These are phyloP conservation scores for Pleurotus platypus DNA, from an alignment of 768 basidiomycete genomes.

Conservation along the genomic window DNA sequence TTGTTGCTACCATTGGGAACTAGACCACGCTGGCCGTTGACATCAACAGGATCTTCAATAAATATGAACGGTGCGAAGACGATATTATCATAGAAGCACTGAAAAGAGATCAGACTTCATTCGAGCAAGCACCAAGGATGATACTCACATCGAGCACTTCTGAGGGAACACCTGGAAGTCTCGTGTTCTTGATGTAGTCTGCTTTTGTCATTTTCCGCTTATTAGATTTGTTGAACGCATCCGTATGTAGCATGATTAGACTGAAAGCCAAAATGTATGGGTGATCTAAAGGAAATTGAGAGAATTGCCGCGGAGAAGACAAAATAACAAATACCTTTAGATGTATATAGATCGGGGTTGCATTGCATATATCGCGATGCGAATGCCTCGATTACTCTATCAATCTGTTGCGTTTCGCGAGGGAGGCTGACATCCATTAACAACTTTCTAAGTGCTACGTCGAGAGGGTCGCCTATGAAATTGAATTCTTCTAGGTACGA, in stretches of 20 bases:
- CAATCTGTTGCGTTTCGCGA: conserved; percentile 97
- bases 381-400: conserved; percentile 95
- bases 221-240: conserved; percentile 97
- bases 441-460: conserved; percentile 85
- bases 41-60: conserved; percentile 85
- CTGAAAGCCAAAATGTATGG: conserved; percentile 97
- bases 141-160: conserved; percentile 81
- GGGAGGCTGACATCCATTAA: conserved; percentile 92
- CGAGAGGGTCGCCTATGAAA: conserved; percentile 78
- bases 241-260: conserved; percentile 97
- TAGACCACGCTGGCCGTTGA: conserved; percentile 52
- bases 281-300: conserved; percentile 53
- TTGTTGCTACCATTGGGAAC: conserved; percentile 34
- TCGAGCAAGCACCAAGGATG: neutral
- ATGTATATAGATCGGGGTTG: conserved; percentile 76
- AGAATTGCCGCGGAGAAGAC: neutral
- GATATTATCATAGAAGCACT: conserved; percentile 98
- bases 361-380: conserved; percentile 79
- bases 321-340: conserved; percentile 52
- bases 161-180: conserved; percentile 75
- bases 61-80: conserved; percentile 96
- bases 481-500: conserved; percentile 74
- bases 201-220: conserved; percentile 96
- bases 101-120: conserved; percentile 2
- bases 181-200: conserved; percentile 92